Conservation (phyloP, 78 protist genomes). For the Ministeria vibrans region DNA sequence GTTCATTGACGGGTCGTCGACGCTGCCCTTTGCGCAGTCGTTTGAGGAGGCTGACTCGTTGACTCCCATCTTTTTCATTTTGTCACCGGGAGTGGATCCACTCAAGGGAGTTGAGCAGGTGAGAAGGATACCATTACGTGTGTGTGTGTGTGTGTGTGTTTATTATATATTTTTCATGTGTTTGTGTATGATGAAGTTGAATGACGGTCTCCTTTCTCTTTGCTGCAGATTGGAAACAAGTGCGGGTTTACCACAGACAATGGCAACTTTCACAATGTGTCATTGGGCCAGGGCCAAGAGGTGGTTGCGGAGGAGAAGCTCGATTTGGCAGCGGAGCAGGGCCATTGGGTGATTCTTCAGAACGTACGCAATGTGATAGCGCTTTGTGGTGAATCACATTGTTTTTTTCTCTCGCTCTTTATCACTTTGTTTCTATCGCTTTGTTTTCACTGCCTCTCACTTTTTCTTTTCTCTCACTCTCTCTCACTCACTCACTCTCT, state of each 20-base stretch:
- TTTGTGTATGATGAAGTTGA: too few relatives aligned
- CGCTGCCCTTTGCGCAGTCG: conserved; percentile 16
- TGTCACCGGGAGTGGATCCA: conserved; percentile 86
- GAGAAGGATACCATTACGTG: conserved; percentile 54
- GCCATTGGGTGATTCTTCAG: conserved; percentile 79
- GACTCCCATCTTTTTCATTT: conserved; percentile 77
- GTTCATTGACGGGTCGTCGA: too few relatives aligned
- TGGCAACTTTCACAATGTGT: conserved; percentile 40
- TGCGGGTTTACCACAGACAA: conserved; percentile 31
- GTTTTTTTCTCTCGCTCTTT: too few relatives aligned
- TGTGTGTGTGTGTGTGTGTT: too few relatives aligned
- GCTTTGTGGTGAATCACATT: too few relatives aligned
- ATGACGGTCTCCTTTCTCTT: too few relatives aligned
- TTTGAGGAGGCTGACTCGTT: conserved; percentile 40
- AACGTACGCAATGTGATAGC: too few relatives aligned
- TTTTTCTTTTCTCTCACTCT: too few relatives aligned
- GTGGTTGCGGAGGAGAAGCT: conserved; percentile 57
- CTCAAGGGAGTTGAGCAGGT: conserved; percentile 24
- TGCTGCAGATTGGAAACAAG: conserved; percentile 44
- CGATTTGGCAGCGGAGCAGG: not conserved
- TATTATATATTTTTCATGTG: too few relatives aligned
- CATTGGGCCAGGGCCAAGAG: conserved; percentile 91
- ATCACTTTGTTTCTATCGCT: too few relatives aligned
- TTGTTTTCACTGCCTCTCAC: too few relatives aligned
- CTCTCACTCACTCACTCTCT: too few relatives aligned